Evolutionary conservation across 352 stramenopile genomes (phyloP).

Genomic region (Phytopythium litorale): DNA sequence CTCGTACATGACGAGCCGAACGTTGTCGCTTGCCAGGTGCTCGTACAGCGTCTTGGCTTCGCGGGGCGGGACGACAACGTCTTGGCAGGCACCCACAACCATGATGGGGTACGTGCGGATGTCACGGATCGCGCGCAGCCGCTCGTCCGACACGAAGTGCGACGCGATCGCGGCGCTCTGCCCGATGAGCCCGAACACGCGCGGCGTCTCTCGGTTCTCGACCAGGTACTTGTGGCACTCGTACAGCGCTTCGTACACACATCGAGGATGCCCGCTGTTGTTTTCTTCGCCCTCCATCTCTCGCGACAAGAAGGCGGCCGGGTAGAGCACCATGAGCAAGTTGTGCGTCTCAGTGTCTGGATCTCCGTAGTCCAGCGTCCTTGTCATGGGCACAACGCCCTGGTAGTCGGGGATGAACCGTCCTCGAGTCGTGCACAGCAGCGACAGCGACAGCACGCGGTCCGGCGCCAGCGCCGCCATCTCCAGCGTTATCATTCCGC

Average conservation of each 20-base stretch:
- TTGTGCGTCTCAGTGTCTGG: conserved; percentile 25
- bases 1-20: conserved; percentile 32
- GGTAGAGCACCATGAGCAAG: conserved; percentile 27
- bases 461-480: conserved; percentile 24
- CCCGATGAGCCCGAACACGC: conserved; percentile 27
- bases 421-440: conserved; percentile 33
- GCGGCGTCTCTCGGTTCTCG: conserved; percentile 18
- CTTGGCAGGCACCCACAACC: conserved; percentile 22
- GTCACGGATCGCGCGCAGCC: conserved; percentile 32
- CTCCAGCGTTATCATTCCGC: conserved; percentile 52
- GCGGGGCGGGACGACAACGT: conserved; percentile 24
- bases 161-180: conserved; percentile 28
- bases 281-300: conserved; percentile 18
- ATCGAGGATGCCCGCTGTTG: background rate
- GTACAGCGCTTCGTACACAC: conserved; percentile 13
- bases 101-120: conserved; percentile 27
- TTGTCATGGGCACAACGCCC: conserved; percentile 20
- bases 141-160: conserved; percentile 35
- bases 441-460: conserved; percentile 37
- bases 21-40: conserved; percentile 23
- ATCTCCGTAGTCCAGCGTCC: conserved; percentile 22
- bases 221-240: conserved; percentile 30
- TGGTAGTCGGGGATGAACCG: conserved; percentile 21
- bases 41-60: conserved; percentile 24
- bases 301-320: conserved; percentile 23